Conservation (phyloP, 2,329 filamentous ascomycete genomes). For the Alternaria brassicae region DNA sequence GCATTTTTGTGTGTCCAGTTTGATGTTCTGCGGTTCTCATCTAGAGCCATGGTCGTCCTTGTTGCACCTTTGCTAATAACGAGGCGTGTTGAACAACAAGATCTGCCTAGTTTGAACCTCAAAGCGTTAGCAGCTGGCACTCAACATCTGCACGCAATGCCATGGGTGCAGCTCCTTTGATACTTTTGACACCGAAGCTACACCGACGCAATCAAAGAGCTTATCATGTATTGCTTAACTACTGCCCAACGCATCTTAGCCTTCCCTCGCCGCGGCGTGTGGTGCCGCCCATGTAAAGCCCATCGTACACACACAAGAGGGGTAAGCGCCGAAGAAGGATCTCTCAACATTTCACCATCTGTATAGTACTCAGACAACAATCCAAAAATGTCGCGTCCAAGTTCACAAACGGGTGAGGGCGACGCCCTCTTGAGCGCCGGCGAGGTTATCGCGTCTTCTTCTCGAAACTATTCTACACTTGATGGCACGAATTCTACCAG, state of each 20-base stretch:
- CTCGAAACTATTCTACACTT: conserved; percentile 16
- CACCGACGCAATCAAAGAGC: conserved; percentile 8
- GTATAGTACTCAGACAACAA: background rate
- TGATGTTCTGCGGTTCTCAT: background rate
- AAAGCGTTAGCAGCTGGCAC: conserved; percentile 11
- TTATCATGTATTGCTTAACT: conserved; percentile 19
- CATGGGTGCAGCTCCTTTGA: conserved; percentile 9
- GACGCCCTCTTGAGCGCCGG: conserved; percentile 12
- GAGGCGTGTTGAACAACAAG: conserved; percentile 9
- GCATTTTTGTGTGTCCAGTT: background rate
- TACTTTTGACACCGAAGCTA: conserved; percentile 8
- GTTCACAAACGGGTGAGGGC: conserved; percentile 2
- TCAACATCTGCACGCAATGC: conserved; percentile 13
- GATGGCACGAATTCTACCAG: background rate
- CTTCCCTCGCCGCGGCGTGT: conserved; percentile 3
- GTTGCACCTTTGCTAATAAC: conserved; percentile 1
- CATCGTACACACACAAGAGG: conserved; percentile 11
- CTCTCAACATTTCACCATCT: background rate
- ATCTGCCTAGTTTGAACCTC: conserved; percentile 8
- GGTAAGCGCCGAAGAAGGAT: conserved; percentile 4
- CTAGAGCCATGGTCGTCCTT: background rate
- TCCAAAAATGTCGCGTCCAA: conserved; percentile 8
- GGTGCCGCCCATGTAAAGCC: conserved; percentile 2
- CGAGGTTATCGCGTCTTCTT: conserved; percentile 9
- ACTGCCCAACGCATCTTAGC: conserved; percentile 12